Percentiles rank a stretch among this genome's conserved stretches.
phyloP scores from a whole-genome alignment of 2,329 filamentous ascomycete genomes.

The Scedosporium apiospermum region DNA sequence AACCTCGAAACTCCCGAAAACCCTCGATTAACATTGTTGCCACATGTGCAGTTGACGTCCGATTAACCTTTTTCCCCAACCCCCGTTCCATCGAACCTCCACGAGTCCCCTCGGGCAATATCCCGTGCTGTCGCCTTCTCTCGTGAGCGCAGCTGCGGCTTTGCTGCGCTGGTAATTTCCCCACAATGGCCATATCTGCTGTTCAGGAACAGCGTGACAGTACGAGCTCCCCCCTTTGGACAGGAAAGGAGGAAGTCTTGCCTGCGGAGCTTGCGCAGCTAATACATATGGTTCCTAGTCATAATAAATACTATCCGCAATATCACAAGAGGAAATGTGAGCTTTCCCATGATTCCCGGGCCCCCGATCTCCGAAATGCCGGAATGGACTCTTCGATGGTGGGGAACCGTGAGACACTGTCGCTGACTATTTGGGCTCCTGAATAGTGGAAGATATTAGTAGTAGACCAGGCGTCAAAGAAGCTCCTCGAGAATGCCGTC shows the following conservation, averaged over 20 bases:
- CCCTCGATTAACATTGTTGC: neutral
- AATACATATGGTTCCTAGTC: constrained; percentile 33
- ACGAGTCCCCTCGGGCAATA: neutral
- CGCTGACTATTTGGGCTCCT: no score
- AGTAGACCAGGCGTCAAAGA: constrained; percentile 73
- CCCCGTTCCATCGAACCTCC: neutral
- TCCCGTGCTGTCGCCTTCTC: neutral
- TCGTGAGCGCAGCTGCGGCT: neutral
- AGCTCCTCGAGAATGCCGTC: constrained; percentile 80
- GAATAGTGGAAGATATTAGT: constrained; percentile 91
- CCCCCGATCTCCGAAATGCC: neutral
- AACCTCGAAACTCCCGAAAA: neutral
- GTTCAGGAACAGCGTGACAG: constrained; percentile 67
- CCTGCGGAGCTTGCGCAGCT: constrained; percentile 1
- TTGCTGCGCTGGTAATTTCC: constrained; percentile 15
- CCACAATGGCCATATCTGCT: constrained; percentile 73
- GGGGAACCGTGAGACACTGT: neutral
- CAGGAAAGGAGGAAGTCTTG: neutral
- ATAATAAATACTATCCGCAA: constrained; percentile 65
- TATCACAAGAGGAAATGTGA: constrained; percentile 74
- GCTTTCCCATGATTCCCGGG: constrained; percentile 15
- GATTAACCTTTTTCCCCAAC: neutral
- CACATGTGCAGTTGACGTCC: neutral
- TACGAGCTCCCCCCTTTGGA: constrained; percentile 10
- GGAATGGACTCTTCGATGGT: neutral